A percentile compares a stretch with the other conserved stretches of the same genome.
These are phyloP conservation scores for Dactylellina sp. DNA, from an alignment of 2,329 filamentous ascomycete species.

Conservation along the genomic window DNA sequence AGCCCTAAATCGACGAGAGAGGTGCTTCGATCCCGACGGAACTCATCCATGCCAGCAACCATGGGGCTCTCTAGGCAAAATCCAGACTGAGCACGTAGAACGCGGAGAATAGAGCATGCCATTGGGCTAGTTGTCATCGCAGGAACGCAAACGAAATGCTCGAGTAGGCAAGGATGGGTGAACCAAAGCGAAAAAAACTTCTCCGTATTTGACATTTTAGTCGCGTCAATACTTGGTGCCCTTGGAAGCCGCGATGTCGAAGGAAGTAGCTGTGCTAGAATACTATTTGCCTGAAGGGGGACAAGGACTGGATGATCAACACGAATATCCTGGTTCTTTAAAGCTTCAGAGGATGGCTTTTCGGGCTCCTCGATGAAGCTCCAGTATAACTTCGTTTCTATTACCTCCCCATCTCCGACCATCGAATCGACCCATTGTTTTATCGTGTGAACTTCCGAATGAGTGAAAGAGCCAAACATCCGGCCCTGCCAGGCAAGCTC, in stretches of 20 bases:
- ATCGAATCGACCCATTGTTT: slow-evolving; percentile 65
- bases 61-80: slow-evolving; percentile 62
- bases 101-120: slow-evolving; percentile 63
- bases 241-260: slow-evolving; percentile 14
- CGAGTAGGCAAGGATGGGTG: slow-evolving; percentile 64
- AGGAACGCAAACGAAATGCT: slow-evolving; percentile 63
- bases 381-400: slow-evolving; percentile 20
- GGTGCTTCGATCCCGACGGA: slow-evolving; percentile 42
- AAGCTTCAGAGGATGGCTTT: not conserved
- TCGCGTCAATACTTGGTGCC: slow-evolving; percentile 7
- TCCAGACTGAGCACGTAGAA: slow-evolving; percentile 65
- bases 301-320: slow-evolving; percentile 26
- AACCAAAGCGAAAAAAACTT: slow-evolving; percentile 61
- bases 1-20: slow-evolving; percentile 26
- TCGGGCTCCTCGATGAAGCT: slow-evolving; percentile 16
- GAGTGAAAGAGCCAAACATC: slow-evolving; percentile 68
- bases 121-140: slow-evolving; percentile 62
- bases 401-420: slow-evolving; percentile 19
- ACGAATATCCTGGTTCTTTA: slow-evolving; percentile 20
- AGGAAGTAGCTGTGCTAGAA: slow-evolving; percentile 17
- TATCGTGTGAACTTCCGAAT: slow-evolving; percentile 64
- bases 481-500: slow-evolving; percentile 66
- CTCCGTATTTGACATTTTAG: not conserved
- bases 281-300: slow-evolving; percentile 2
- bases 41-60: slow-evolving; percentile 64